phyloP scores from a whole-genome alignment of 1,284 basidiomycete species.

The Trichosporon coremiiforme region DNA sequence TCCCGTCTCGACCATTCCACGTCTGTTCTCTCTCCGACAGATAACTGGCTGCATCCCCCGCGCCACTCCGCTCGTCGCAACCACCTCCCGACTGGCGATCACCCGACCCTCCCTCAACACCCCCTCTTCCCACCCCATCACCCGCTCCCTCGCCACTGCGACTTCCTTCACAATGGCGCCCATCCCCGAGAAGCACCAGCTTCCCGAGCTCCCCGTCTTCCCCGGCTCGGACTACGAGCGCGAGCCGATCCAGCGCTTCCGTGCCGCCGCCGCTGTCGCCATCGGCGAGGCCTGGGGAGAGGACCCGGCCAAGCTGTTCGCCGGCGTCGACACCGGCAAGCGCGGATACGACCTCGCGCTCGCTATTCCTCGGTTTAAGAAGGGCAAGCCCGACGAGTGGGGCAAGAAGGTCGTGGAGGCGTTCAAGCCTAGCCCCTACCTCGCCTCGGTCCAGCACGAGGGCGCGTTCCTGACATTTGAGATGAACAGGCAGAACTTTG shows the following conservation, averaged over 20 bases:
- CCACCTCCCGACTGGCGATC: neutral
- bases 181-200: constrained; percentile 33
- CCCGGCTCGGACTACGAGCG: constrained; percentile 70
- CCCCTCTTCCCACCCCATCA: constrained; percentile 4
- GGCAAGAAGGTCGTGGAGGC: constrained; percentile 72
- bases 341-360: constrained; percentile 91
- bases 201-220: constrained; percentile 61
- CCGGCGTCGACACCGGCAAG: constrained; percentile 82
- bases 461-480: constrained; percentile 83
- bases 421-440: constrained; percentile 58
- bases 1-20: constrained; percentile 8
- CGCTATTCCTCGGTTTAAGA: constrained; percentile 84
- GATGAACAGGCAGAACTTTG: constrained; percentile 68
- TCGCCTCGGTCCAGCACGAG: constrained; percentile 65
- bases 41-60: constrained; percentile 10
- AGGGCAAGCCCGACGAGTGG: constrained; percentile 78
- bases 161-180: constrained; percentile 9
- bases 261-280: constrained; percentile 76
- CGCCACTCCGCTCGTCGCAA: neutral
- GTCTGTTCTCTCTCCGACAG: constrained; percentile 3
- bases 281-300: constrained; percentile 71
- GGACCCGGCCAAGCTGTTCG: constrained; percentile 72
- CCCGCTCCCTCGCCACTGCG: constrained; percentile 16
- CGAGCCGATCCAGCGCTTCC: constrained; percentile 79
- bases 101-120: neutral